These are phyloP conservation scores for Vitis rotundifolia DNA, from an alignment of 164 flowering plant genomes.

Conservation along the genomic window DNA sequence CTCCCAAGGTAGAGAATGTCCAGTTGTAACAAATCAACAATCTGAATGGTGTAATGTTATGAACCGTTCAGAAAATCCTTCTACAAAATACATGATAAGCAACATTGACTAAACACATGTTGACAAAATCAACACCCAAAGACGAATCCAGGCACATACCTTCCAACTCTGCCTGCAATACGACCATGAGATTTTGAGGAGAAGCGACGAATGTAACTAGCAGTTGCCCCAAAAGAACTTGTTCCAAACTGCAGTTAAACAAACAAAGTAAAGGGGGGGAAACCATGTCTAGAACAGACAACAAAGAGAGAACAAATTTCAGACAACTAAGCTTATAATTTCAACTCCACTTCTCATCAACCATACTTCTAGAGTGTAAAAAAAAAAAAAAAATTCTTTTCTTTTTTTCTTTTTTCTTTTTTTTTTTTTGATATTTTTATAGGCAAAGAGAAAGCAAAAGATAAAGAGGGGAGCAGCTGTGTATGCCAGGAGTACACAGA, in stretches of 20 bases:
- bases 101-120: too few relatives aligned
- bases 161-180: slow-evolving; percentile 81
- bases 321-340: background rate
- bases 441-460: too few relatives aligned
- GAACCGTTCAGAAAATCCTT: too few relatives aligned
- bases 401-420: too few relatives aligned
- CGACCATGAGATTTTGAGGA: slow-evolving; percentile 94
- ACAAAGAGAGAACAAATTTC: background rate
- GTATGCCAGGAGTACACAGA: too few relatives aligned
- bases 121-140: background rate
- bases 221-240: slow-evolving; percentile 76
- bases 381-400: too few relatives aligned
- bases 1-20: background rate
- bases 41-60: too few relatives aligned
- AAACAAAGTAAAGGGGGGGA: background rate
- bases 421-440: too few relatives aligned
- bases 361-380: too few relatives aligned
- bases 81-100: too few relatives aligned
- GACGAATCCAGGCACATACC: slow-evolving; percentile 35
- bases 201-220: slow-evolving; percentile 71
- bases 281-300: background rate
- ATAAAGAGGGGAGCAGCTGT: too few relatives aligned
- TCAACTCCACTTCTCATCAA: background rate
- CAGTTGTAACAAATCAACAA: background rate
- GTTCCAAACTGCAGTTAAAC: slow-evolving; percentile 66